A percentile compares a stretch with the other conserved stretches of the same genome.
phyloP scores from a whole-genome alignment of 2,329 filamentous ascomycete species.

The Colletotrichum euphorbiae region DNA sequence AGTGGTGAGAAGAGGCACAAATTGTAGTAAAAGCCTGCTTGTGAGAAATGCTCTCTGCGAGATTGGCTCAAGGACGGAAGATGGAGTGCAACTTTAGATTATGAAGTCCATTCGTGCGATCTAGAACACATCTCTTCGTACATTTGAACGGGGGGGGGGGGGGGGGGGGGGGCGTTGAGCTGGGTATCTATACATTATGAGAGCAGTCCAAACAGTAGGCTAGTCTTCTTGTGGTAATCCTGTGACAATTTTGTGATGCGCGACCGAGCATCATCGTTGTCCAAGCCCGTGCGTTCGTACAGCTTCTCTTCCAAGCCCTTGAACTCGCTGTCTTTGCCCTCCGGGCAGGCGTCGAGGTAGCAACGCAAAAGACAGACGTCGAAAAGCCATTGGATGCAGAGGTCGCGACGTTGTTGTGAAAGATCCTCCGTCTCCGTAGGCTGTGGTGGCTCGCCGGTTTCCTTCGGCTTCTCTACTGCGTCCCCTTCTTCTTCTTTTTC shows the following conservation, averaged over 20 bases:
- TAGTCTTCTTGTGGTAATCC: slow-evolving; percentile 87
- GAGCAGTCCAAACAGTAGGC: slow-evolving; percentile 83
- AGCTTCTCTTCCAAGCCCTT: slow-evolving; percentile 60
- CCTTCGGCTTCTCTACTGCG: slow-evolving; percentile 12
- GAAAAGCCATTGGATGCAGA: slow-evolving; percentile 71
- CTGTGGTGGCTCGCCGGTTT: slow-evolving; percentile 33
- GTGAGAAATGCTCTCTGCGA: no score
- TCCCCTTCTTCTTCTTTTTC: slow-evolving; percentile 35
- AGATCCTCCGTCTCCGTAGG: slow-evolving; percentile 30
- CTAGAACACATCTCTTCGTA: neutral
- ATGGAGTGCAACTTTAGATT: neutral
- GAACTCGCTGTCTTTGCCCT: slow-evolving; percentile 47
- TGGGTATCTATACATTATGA: slow-evolving; percentile 49
- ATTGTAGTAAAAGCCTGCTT: slow-evolving; percentile 68
- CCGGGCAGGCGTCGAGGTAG: slow-evolving; percentile 53
- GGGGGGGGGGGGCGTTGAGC: neutral
- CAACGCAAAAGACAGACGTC: slow-evolving; percentile 65
- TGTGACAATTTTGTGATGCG: slow-evolving; percentile 72
- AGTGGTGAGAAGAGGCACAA: slow-evolving; percentile 95
- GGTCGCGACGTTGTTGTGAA: slow-evolving; percentile 53
- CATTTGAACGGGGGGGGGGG: neutral
- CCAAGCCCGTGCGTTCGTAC: slow-evolving; percentile 59
- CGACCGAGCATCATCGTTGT: slow-evolving; percentile 57
- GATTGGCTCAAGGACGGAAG: neutral
- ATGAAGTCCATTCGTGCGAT: neutral